These are phyloP conservation scores for Schrenkiella parvula DNA, from an alignment of 345 rosid species.

Conservation along the genomic window DNA sequence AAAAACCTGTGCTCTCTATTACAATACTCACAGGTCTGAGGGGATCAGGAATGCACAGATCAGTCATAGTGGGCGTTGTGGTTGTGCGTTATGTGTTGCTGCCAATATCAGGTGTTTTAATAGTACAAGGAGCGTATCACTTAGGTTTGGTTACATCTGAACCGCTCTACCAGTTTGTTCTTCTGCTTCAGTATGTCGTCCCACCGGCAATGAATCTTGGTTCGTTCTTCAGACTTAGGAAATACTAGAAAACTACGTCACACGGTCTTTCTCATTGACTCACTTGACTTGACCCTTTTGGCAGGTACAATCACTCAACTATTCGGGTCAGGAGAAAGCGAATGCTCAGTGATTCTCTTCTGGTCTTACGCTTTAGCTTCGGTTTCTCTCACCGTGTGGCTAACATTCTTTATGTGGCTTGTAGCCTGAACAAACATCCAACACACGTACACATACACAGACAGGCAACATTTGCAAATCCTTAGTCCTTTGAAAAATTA, in stretches of 20 bases:
- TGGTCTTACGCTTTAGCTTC: constrained; percentile 63
- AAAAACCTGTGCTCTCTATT: neutral
- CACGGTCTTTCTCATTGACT: neutral
- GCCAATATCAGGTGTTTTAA: constrained; percentile 52
- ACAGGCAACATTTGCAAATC: neutral
- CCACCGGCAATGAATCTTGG: constrained; percentile 85
- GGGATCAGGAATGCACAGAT: constrained; percentile 41
- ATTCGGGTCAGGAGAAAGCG: constrained; percentile 62
- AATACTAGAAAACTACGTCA: constrained; percentile 37
- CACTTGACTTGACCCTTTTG: neutral
- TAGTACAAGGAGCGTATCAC: constrained; percentile 42
- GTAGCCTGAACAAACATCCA: constrained; percentile 33
- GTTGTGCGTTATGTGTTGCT: constrained; percentile 48
- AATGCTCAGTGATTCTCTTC: constrained; percentile 70
- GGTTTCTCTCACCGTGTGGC: constrained; percentile 59
- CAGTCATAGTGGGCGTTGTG: constrained; percentile 43
- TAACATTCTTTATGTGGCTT: constrained; percentile 64
- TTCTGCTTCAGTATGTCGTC: constrained; percentile 59
- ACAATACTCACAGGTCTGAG: constrained; percentile 39
- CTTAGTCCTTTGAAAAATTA: neutral
- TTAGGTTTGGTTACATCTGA: constrained; percentile 49
- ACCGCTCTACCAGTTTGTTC: constrained; percentile 58
- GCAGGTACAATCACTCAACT: constrained; percentile 66
- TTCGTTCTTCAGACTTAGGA: constrained; percentile 10
- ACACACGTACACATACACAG: neutral